These are phyloP conservation scores for Turnera subulata DNA, from an alignment of 345 rosid genomes.

Conservation along the genomic window DNA sequence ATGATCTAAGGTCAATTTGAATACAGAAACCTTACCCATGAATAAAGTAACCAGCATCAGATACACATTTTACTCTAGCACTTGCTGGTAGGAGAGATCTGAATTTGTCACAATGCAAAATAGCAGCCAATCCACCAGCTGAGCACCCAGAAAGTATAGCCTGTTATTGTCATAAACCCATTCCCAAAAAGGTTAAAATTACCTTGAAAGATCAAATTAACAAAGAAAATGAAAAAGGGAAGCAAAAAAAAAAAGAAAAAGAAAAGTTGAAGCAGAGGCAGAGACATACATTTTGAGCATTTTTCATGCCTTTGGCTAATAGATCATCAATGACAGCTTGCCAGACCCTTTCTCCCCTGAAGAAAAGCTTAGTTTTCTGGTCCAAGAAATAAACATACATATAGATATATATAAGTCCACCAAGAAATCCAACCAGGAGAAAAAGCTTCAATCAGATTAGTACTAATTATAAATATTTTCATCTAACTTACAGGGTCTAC, in stretches of 20 bases:
- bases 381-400: slow-evolving; percentile 27
- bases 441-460: neutral
- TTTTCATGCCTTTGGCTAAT: slow-evolving; percentile 75
- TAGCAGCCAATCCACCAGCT: slow-evolving; percentile 88
- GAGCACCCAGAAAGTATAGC: slow-evolving; percentile 96
- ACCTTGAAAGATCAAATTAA: too few relatives aligned
- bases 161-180: slow-evolving; percentile 24
- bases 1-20: neutral
- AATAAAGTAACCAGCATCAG: slow-evolving; percentile 95
- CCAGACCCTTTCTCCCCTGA: slow-evolving; percentile 89
- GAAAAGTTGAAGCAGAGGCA: too few relatives aligned
- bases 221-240: too few relatives aligned
- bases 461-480: neutral
- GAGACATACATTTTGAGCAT: slow-evolving; percentile 70
- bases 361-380: slow-evolving; percentile 82
- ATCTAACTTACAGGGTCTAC: slow-evolving; percentile 60
- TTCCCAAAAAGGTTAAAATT: neutral
- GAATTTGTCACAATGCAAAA: slow-evolving; percentile 88
- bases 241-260: too few relatives aligned
- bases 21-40: slow-evolving; percentile 50
- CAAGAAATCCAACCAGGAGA: neutral
- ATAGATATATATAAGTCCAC: neutral
- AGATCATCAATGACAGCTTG: slow-evolving; percentile 74
- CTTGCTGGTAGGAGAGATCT: slow-evolving; percentile 54
- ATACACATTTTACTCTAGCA: slow-evolving; percentile 79